Evolutionary conservation across 768 basidiomycete genomes (phyloP).

Genomic region (Serendipita vermifera): DNA sequence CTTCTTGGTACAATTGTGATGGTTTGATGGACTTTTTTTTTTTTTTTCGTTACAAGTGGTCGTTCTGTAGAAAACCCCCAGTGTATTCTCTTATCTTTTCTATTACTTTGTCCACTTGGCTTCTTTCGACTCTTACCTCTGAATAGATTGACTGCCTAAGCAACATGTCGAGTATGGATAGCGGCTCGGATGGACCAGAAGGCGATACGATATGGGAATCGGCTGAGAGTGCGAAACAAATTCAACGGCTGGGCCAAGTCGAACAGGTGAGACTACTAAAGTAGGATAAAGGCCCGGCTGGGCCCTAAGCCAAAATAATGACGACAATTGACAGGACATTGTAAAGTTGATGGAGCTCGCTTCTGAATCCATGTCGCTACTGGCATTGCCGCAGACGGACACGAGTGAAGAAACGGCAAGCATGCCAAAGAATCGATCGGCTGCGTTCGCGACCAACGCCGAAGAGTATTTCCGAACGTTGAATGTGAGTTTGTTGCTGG

Average conservation of each 20-base stretch:
- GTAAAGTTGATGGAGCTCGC: constrained; percentile 8
- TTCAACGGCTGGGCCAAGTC: not conserved
- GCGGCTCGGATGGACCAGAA: not conserved
- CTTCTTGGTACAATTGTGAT: not conserved
- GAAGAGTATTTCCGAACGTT: constrained; percentile 1
- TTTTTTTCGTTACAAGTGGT: not conserved
- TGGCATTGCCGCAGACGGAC: constrained; percentile 8
- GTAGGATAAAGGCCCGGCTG: too few relatives aligned
- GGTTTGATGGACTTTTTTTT: not conserved
- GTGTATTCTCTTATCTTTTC: too few relatives aligned
- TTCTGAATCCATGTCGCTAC: constrained; percentile 4
- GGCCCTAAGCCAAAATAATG: too few relatives aligned
- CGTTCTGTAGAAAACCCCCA: too few relatives aligned
- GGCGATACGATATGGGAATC: not conserved
- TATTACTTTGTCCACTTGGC: too few relatives aligned
- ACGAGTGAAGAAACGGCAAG: not conserved
- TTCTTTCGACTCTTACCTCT: too few relatives aligned
- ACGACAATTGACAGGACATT: too few relatives aligned
- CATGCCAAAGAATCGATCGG: not conserved
- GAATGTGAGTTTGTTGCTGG: not conserved
- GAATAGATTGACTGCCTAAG: too few relatives aligned
- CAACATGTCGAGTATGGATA: too few relatives aligned
- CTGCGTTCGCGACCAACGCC: constrained; percentile 1
- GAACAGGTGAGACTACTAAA: constrained; percentile 7
- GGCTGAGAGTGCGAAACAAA: constrained; percentile 7